Percentiles rank a stretch among this genome's conserved stretches.
Evolutionary conservation across 345 rosid genomes (phyloP).

Genomic region (Citrus trifoliata): DNA sequence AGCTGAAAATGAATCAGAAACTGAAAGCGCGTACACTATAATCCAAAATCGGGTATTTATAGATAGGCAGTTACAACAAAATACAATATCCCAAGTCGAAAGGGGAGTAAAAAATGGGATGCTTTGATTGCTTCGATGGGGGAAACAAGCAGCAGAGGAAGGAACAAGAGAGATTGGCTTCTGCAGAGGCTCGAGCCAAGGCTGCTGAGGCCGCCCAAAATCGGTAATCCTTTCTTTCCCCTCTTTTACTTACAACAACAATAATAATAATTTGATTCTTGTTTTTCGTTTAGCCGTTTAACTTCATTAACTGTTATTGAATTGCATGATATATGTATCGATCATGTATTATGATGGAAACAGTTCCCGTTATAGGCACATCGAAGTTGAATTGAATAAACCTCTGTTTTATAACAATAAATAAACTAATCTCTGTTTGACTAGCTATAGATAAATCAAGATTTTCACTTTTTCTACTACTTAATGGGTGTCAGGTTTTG

Average conservation of each 20-base stretch:
- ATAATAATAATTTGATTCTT: not conserved
- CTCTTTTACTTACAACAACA: not conserved
- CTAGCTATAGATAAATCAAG: not conserved
- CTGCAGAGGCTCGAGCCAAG: conserved; percentile 88
- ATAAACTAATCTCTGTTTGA: not conserved
- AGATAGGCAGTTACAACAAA: not conserved
- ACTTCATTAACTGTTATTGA: not conserved
- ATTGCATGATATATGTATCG: not conserved
- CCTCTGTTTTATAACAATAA: not conserved
- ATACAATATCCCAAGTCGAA: not conserved
- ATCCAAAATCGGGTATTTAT: not conserved
- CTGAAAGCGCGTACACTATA: not conserved
- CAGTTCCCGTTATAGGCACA: not conserved
- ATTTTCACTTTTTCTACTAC: not conserved
- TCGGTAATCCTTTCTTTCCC: conserved; percentile 34
- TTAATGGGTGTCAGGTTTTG: not conserved
- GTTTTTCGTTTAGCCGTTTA: not conserved
- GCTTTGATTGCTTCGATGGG: conserved; percentile 56
- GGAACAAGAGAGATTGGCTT: conserved; percentile 70
- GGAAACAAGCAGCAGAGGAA: conserved; percentile 48
- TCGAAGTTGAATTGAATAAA: not conserved
- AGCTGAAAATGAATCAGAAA: not conserved
- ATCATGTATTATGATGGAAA: not conserved
- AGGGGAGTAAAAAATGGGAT: conserved; percentile 36
- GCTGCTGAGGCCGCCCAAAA: conserved; percentile 98